phyloP scores from a whole-genome alignment of 2,329 filamentous ascomycete species.

The Nannizziopsis arthrosporioides region DNA sequence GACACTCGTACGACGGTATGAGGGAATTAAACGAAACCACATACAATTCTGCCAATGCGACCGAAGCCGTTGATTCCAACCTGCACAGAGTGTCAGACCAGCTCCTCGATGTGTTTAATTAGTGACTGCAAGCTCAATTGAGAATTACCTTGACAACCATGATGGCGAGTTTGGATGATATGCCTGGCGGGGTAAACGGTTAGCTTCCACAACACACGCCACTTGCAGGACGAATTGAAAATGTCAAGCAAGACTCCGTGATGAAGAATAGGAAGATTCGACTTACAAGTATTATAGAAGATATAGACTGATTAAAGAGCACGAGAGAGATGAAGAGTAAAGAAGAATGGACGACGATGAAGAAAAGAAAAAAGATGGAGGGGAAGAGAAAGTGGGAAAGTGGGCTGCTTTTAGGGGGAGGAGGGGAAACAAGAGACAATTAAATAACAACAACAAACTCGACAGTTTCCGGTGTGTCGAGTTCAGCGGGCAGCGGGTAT shows the following conservation, averaged over 20 bases:
- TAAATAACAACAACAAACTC: conserved; percentile 13
- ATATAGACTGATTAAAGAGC: background rate
- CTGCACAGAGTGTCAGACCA: conserved; percentile 45
- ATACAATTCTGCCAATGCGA: conserved; percentile 88
- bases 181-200: conserved; percentile 10
- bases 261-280: background rate
- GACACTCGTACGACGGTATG: background rate
- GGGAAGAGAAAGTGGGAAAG: conserved; percentile 6
- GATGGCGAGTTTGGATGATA: conserved; percentile 10
- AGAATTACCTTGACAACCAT: conserved; percentile 18
- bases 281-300: background rate
- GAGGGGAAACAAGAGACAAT: conserved; percentile 13
- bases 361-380: background rate
- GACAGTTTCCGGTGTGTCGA: background rate
- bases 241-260: background rate
- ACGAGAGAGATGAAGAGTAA: background rate
- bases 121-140: conserved; percentile 15
- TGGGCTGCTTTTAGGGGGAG: background rate
- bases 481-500: too few relatives aligned
- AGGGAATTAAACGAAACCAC: conserved; percentile 18
- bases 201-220: background rate
- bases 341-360: conserved; percentile 1
- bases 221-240: background rate
- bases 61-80: conserved; percentile 99
- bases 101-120: background rate